A percentile compares a stretch with the other conserved stretches of the same genome.
phyloP scores from a whole-genome alignment of 169 alveolate species.

The Toxoplasma gondii region DNA sequence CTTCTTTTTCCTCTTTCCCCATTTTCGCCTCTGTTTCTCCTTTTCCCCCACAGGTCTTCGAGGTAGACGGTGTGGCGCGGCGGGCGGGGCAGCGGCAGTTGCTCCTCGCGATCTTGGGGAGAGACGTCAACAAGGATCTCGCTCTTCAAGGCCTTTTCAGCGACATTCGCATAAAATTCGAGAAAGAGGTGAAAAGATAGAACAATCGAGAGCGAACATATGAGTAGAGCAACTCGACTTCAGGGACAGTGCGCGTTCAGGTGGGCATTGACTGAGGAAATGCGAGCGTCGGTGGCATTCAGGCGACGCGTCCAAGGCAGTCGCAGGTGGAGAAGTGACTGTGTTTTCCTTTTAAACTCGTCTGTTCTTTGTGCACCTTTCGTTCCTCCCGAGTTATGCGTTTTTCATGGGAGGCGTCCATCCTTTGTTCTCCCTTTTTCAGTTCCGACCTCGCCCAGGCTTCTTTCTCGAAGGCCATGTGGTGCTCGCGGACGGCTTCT shows the following conservation, averaged over 20 bases:
- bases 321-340: too few species aligned
- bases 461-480: conserved; percentile 11
- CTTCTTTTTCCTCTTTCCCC: too few species aligned
- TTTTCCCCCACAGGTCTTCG: not conserved
- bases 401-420: not conserved
- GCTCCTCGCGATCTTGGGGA: not conserved
- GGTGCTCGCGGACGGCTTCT: conserved; percentile 3
- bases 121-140: conserved; percentile 2
- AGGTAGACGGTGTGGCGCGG: not conserved
- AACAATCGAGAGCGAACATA: too few species aligned
- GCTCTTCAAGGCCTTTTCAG: conserved; percentile 25
- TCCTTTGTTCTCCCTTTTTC: not conserved
- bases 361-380: too few species aligned
- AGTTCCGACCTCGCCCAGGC: not conserved
- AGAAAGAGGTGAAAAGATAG: not conserved
- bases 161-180: conserved; percentile 3
- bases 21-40: too few species aligned
- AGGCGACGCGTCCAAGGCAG: too few species aligned
- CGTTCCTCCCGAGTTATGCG: too few species aligned
- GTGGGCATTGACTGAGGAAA: too few species aligned
- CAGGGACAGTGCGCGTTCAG: too few species aligned
- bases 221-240: too few species aligned
- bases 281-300: too few species aligned
- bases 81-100: not conserved
- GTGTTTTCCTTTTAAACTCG: too few species aligned